Percentiles rank a stretch among this genome's conserved stretches.
phyloP scores from a whole-genome alignment of 345 rosid genomes.

The Brassica carinata region DNA sequence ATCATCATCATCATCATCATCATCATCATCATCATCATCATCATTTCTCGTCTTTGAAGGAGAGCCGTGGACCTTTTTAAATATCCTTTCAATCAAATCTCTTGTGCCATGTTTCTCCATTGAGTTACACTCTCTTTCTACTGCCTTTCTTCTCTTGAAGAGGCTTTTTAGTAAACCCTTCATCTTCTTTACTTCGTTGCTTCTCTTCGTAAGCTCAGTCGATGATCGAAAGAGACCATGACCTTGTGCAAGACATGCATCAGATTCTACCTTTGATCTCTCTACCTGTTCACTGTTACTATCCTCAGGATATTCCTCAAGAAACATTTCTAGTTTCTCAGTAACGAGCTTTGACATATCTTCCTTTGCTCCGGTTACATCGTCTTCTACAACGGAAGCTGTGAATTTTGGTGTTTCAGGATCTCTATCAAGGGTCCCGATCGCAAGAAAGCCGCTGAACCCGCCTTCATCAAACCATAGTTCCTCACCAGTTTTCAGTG shows the following conservation, averaged over 20 bases:
- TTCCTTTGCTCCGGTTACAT: background rate
- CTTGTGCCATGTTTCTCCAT: constrained; percentile 17
- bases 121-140: background rate
- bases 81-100: constrained; percentile 16
- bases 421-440: constrained; percentile 32
- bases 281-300: background rate
- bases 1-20: background rate
- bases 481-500: constrained; percentile 4
- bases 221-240: constrained; percentile 10
- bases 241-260: constrained; percentile 5
- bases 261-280: background rate
- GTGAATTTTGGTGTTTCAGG: constrained; percentile 38
- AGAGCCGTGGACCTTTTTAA: constrained; percentile 3
- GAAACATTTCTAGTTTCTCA: constrained; percentile 36
- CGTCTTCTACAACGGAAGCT: constrained; percentile 8
- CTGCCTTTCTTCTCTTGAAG: constrained; percentile 19
- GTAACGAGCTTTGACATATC: constrained; percentile 23
- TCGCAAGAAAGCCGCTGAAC: constrained; percentile 34
- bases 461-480: constrained; percentile 19
- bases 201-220: constrained; percentile 10
- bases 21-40: background rate
- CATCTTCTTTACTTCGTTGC: constrained; percentile 14
- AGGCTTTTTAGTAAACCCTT: constrained; percentile 13
- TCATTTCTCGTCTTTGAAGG: constrained; percentile 6
- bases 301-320: constrained; percentile 14